Evolutionary conservation across 257 asterid species (phyloP).

Genomic region (Ilex asprella): DNA sequence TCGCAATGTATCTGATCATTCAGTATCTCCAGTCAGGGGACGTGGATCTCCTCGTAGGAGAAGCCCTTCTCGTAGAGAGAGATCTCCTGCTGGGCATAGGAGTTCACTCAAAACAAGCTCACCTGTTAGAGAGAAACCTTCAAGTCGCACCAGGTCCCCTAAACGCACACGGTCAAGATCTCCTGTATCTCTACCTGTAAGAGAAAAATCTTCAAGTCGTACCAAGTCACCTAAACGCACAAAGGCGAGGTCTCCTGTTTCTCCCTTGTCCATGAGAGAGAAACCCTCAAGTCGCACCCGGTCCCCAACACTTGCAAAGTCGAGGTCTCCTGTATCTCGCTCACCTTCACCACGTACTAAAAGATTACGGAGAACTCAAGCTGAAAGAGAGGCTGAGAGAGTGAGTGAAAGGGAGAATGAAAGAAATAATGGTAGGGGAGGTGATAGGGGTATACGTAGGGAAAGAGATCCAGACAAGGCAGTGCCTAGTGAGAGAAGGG

Average conservation of each 20-base stretch:
- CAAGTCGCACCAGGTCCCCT: conserved; percentile 40
- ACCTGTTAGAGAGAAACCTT: conserved; percentile 37
- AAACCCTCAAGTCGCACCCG: conserved; percentile 13
- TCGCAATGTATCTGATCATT: conserved; percentile 24
- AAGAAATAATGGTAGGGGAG: conserved; percentile 35
- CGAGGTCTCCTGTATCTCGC: conserved; percentile 31
- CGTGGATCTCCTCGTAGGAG: conserved; percentile 52
- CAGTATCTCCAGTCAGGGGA: conserved; percentile 53
- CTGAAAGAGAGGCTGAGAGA: conserved; percentile 46
- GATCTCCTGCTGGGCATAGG: conserved; percentile 50
- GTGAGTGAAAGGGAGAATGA: conserved; percentile 41
- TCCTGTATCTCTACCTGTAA: conserved; percentile 33
- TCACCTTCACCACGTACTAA: conserved; percentile 73
- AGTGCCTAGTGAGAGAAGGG: conserved; percentile 35
- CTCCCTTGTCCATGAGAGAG: conserved; percentile 18
- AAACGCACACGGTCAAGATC: conserved; percentile 40
- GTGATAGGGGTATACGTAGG: conserved; percentile 34
- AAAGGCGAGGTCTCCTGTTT: conserved; percentile 39
- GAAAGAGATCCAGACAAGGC: conserved; percentile 48
- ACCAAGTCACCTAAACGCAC: conserved; percentile 36
- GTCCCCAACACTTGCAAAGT: conserved; percentile 23
- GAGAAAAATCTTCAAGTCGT: conserved; percentile 36
- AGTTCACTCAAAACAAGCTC: conserved; percentile 38
- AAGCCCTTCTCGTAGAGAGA: conserved; percentile 51
- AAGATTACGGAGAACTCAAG: conserved; percentile 56